A percentile compares a stretch with the other conserved stretches of the same genome.
Evolutionary conservation across 768 basidiomycete species (phyloP).

Genomic region (Boletus sp.): DNA sequence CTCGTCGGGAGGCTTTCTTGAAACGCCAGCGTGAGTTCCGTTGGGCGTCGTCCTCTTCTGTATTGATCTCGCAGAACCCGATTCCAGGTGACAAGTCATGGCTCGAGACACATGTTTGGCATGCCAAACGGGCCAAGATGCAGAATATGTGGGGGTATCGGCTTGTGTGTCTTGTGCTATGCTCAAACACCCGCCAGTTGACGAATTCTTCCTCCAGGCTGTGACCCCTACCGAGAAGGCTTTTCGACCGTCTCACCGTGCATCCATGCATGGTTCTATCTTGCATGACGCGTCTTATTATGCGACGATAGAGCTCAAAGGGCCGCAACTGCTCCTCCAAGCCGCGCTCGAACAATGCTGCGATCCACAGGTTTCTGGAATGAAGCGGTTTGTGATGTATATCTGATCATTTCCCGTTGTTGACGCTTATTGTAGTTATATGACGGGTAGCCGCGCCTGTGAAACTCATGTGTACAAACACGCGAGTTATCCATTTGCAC

Average conservation of each 20-base stretch:
- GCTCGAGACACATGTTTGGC: conserved; percentile 97
- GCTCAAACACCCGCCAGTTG: no score
- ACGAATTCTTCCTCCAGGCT: conserved; percentile 45
- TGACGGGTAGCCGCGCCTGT: conserved; percentile 60
- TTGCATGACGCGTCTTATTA: conserved; percentile 89
- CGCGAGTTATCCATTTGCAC: conserved; percentile 59
- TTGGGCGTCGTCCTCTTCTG: neutral
- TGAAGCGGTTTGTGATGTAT: conserved; percentile 47
- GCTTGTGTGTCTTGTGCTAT: conserved; percentile 46
- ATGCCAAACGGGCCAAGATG: conserved; percentile 97
- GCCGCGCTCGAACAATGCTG: conserved; percentile 51
- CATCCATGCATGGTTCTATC: conserved; percentile 79
- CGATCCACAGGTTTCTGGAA: conserved; percentile 65
- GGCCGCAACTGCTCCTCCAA: conserved; percentile 53
- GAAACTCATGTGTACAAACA: conserved; percentile 67
- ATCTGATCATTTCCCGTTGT: neutral
- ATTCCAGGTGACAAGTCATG: conserved; percentile 75
- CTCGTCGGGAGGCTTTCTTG: conserved; percentile 56
- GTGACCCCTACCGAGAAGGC: conserved; percentile 87
- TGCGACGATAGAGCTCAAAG: conserved; percentile 70
- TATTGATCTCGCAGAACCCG: neutral
- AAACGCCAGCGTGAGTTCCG: conserved; percentile 65
- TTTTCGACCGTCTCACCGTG: conserved; percentile 88
- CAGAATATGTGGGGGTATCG: conserved; percentile 88
- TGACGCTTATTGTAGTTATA: conserved; percentile 44